These are phyloP conservation scores for Pyrenophora seminiperda DNA, from an alignment of 2,329 filamentous ascomycete genomes.

Conservation along the genomic window DNA sequence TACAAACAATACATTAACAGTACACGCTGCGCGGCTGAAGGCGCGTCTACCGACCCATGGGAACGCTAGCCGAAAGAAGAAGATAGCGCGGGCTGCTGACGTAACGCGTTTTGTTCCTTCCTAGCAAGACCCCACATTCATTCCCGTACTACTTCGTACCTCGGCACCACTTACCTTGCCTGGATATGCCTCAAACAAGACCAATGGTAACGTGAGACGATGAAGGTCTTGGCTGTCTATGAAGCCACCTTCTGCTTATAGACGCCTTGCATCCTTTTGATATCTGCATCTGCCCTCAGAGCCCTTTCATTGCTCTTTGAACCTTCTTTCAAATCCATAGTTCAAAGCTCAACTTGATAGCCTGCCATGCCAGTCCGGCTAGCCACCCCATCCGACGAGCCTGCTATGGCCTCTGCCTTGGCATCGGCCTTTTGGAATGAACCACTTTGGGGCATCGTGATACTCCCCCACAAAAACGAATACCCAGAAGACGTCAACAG, in stretches of 20 bases:
- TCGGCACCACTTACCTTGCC: too few species aligned
- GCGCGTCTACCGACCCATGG: slow-evolving; percentile 6
- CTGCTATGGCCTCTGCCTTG: slow-evolving; percentile 25
- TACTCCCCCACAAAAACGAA: slow-evolving; percentile 34
- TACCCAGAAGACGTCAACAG: slow-evolving; percentile 32
- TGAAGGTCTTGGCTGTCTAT: too few species aligned
- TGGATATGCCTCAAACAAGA: too few species aligned
- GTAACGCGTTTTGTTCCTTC: slow-evolving; percentile 4
- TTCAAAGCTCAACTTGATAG: background rate
- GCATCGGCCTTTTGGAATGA: slow-evolving; percentile 40
- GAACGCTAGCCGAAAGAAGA: slow-evolving; percentile 11
- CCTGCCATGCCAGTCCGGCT: slow-evolving; percentile 24
- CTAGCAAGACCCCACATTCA: background rate
- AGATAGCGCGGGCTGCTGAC: slow-evolving; percentile 6
- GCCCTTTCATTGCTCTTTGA: background rate
- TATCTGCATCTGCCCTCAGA: background rate
- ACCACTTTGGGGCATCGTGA: slow-evolving; percentile 31
- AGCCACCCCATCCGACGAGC: slow-evolving; percentile 25
- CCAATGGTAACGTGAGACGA: too few species aligned
- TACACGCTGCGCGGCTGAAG: background rate
- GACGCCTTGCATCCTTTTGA: background rate
- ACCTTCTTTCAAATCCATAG: background rate
- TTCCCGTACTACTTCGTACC: too few species aligned
- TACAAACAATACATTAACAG: background rate
- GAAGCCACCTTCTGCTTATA: background rate